A percentile compares a stretch with the other conserved stretches of the same genome.
phyloP scores from a whole-genome alignment of 768 basidiomycete species.

The Panellus pusillus region DNA sequence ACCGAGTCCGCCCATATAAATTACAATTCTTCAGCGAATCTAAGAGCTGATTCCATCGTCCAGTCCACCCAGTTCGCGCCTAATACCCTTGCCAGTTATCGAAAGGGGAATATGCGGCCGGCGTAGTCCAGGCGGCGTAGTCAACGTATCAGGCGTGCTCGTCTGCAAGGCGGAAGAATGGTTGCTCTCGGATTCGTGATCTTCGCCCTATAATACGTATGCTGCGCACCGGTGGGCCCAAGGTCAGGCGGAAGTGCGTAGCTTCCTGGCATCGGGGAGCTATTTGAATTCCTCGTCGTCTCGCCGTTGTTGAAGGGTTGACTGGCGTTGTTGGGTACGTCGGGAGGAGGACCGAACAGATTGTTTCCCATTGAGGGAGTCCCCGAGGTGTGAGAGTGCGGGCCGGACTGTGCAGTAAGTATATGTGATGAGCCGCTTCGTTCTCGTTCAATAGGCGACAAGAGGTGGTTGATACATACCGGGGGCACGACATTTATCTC shows the following conservation, averaged over 20 bases:
- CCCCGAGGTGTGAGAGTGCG: conserved; percentile 1
- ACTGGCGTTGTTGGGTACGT: too few species aligned
- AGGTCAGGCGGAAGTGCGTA: conserved; percentile 2
- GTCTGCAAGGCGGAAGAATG: conserved; percentile 12
- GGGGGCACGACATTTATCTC: conserved; percentile 10
- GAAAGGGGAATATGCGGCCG: conserved; percentile 1
- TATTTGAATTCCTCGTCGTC: not conserved
- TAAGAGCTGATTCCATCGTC: too few species aligned
- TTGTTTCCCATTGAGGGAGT: conserved; percentile 9
- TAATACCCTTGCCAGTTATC: not conserved
- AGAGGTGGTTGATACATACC: not conserved
- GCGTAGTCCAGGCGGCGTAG: conserved; percentile 13
- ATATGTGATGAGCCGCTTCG: not conserved
- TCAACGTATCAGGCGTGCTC: conserved; percentile 18
- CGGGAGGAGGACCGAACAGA: conserved; percentile 1
- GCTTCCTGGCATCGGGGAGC: conserved; percentile 11
- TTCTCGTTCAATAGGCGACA: too few species aligned
- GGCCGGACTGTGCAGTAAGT: conserved; percentile 1
- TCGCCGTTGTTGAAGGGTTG: too few species aligned
- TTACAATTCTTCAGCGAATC: too few species aligned
- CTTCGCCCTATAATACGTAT: not conserved
- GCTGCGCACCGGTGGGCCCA: not conserved
- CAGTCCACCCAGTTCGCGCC: too few species aligned
- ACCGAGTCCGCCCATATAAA: not conserved
- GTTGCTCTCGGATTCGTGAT: not conserved